Conservation (phyloP, 306 rosid species). For the Cucurbita argyrosperma region DNA sequence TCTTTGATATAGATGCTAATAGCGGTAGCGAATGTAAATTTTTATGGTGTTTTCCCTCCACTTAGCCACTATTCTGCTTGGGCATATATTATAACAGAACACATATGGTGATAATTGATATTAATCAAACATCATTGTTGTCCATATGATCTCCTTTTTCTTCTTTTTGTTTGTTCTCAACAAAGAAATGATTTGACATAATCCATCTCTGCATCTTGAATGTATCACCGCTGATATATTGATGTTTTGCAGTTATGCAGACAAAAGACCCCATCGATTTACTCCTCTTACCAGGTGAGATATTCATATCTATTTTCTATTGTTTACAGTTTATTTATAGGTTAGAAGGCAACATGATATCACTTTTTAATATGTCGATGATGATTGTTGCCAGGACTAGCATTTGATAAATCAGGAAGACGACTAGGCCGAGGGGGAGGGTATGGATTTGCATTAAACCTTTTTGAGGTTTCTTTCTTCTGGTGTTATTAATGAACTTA, state of each 20-base stretch:
- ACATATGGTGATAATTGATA: background rate
- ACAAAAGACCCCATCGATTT: conserved; percentile 83
- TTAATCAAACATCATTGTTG: background rate
- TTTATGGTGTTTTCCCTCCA: background rate
- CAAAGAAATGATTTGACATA: background rate
- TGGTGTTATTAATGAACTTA: background rate
- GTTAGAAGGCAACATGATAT: background rate
- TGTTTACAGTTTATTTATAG: background rate
- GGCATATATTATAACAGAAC: background rate
- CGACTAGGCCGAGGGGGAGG: conserved; percentile 99
- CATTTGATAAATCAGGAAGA: conserved; percentile 81
- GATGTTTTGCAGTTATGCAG: conserved; percentile 68
- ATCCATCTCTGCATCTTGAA: conserved; percentile 11
- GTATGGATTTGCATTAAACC: conserved; percentile 27
- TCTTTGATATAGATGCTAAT: background rate
- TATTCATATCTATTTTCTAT: conserved; percentile 3
- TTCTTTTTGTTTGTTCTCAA: background rate
- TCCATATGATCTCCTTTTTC: background rate
- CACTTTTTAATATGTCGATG: background rate
- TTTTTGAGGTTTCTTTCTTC: background rate
- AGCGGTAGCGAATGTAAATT: background rate
- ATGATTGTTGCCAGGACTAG: conserved; percentile 48
- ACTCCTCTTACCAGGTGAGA: conserved; percentile 79
- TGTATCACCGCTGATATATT: background rate
- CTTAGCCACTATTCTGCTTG: background rate